A percentile compares a stretch with the other conserved stretches of the same genome.
These are phyloP conservation scores for Rhizophora mangle DNA, from an alignment of 345 rosid species.

Conservation along the genomic window DNA sequence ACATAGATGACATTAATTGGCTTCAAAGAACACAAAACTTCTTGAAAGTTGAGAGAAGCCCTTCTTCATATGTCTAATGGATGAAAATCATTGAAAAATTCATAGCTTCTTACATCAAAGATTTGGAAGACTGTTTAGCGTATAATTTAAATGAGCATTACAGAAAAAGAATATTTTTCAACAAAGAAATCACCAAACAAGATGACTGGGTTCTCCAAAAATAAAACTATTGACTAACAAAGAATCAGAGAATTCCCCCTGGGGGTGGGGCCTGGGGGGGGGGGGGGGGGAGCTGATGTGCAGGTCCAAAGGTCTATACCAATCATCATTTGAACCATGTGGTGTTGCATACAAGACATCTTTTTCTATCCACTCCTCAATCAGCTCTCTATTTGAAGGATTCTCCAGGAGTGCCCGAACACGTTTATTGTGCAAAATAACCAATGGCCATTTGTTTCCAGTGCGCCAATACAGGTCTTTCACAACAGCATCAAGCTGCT, in stretches of 20 bases:
- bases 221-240: too few relatives aligned
- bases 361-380: constrained; percentile 64
- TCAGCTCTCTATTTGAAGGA: constrained; percentile 45
- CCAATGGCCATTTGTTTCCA: constrained; percentile 69
- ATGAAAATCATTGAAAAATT: too few relatives aligned
- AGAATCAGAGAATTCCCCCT: too few relatives aligned
- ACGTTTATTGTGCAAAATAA: constrained; percentile 74
- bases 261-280: too few relatives aligned
- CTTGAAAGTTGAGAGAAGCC: not conserved
- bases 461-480: constrained; percentile 46
- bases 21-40: not conserved
- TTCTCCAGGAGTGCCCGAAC: constrained; percentile 52
- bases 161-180: too few relatives aligned
- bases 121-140: too few relatives aligned
- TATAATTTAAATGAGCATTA: too few relatives aligned
- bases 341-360: constrained; percentile 72
- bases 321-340: constrained; percentile 89
- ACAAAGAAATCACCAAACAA: too few relatives aligned
- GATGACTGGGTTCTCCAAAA: too few relatives aligned
- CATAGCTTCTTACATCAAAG: not conserved
- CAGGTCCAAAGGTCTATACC: constrained; percentile 34
- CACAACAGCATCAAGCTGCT: constrained; percentile 86
- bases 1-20: not conserved
- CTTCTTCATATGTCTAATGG: not conserved
- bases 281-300: too few relatives aligned